Percentiles rank a stretch among this genome's conserved stretches.
Conservation (phyloP, 2,329 filamentous ascomycete species). For the Albophoma yamanashiensis region DNA sequence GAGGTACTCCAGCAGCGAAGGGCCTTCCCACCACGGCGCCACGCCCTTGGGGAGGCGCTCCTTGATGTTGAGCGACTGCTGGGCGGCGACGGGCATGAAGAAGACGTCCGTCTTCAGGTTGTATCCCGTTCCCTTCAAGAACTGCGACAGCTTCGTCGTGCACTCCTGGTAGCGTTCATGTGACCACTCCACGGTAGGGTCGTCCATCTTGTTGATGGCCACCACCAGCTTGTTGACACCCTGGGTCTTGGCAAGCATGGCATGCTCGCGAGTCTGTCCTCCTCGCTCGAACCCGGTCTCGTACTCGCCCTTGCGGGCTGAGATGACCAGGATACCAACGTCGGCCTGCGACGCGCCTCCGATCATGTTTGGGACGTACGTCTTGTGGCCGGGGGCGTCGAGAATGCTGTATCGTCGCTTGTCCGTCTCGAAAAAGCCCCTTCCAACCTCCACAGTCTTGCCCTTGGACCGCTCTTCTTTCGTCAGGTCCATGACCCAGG, state of each 20-base stretch:
- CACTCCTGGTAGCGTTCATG: constrained; percentile 90
- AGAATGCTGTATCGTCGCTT: constrained; percentile 94
- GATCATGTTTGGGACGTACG: constrained; percentile 97
- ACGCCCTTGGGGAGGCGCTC: constrained; percentile 67
- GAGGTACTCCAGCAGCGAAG: constrained; percentile 90
- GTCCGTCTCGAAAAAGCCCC: constrained; percentile 94
- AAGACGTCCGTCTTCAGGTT: constrained; percentile 87
- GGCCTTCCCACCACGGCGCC: constrained; percentile 77
- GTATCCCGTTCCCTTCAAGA: constrained; percentile 88
- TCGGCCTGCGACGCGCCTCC: constrained; percentile 89
- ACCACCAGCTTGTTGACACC: constrained; percentile 95
- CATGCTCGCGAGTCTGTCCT: constrained; percentile 94
- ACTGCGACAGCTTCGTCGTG: constrained; percentile 73
- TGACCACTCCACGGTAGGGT: constrained; percentile 91
- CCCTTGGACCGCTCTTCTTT: constrained; percentile 94
- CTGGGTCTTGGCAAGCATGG: constrained; percentile 94
- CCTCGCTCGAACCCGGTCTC: constrained; percentile 96
- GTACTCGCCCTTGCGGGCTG: constrained; percentile 94
- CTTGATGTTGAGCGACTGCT: constrained; percentile 80
- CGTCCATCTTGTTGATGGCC: constrained; percentile 99
- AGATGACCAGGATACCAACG: constrained; percentile 91
- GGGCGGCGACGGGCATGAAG: constrained; percentile 94
- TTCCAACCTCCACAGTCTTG: constrained; percentile 95
- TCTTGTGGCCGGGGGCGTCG: constrained; percentile 96
- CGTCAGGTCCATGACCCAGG: constrained; percentile 94